phyloP scores from a whole-genome alignment of 345 rosid species.

The Brassica cretica region DNA sequence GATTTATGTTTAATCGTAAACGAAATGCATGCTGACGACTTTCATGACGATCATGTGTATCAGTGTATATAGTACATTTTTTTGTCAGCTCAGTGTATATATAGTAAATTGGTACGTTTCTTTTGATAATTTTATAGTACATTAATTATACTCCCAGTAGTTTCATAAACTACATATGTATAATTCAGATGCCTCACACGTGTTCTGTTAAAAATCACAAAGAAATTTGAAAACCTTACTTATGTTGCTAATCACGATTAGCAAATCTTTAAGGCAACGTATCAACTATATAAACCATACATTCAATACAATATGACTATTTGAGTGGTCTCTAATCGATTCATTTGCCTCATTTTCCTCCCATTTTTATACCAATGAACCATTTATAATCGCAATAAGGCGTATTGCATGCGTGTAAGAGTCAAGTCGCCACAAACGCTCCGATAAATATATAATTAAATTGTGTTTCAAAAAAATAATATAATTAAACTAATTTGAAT shows the following conservation, averaged over 20 bases:
- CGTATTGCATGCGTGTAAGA: constrained; percentile 3
- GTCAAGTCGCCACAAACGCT: constrained; percentile 34
- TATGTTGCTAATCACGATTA: constrained; percentile 32
- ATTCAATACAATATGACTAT: constrained; percentile 30
- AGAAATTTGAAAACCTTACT: constrained; percentile 24
- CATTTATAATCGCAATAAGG: constrained; percentile 1
- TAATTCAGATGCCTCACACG: constrained; percentile 36
- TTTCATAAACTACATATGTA: constrained; percentile 7
- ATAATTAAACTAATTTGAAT: no score
- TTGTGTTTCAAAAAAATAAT: no score
- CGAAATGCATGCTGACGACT: no score
- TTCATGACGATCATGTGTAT: no score
- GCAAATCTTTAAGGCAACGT: constrained; percentile 29
- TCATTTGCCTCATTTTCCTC: not conserved
- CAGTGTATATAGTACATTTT: no score
- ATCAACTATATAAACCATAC: constrained; percentile 37
- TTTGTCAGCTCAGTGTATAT: no score
- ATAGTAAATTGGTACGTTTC: not conserved
- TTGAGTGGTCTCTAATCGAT: constrained; percentile 33
- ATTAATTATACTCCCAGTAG: constrained; percentile 9
- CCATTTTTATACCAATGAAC: constrained; percentile 13
- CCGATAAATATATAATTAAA: no score
- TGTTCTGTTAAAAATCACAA: constrained; percentile 31
- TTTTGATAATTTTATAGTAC: constrained; percentile 8
- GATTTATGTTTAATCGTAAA: no score